phyloP scores from a whole-genome alignment of 2,329 filamentous ascomycete species.

The Aspergillus tamarii region DNA sequence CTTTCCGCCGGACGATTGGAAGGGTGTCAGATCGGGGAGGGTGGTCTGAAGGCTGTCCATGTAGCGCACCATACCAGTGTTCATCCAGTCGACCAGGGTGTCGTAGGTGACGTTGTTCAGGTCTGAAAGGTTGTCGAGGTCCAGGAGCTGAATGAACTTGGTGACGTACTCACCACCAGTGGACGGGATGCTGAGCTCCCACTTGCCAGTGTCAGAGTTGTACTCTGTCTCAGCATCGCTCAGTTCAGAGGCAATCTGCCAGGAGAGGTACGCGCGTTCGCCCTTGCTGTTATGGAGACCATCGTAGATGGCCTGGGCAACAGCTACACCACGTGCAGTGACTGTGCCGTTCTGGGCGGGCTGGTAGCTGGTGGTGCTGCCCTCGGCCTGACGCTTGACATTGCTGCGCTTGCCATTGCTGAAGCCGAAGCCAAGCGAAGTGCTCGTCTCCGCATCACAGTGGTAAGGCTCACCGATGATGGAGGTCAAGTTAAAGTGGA shows the following conservation, averaged over 20 bases:
- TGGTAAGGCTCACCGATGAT: slow-evolving; percentile 53
- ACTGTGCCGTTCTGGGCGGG: slow-evolving; percentile 37
- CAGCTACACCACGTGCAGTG: slow-evolving; percentile 31
- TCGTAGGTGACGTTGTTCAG: slow-evolving; percentile 59
- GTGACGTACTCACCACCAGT: slow-evolving; percentile 45
- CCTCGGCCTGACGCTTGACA: slow-evolving; percentile 17
- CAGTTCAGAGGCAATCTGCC: slow-evolving; percentile 31
- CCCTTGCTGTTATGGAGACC: slow-evolving; percentile 47
- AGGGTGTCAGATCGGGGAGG: slow-evolving; percentile 55
- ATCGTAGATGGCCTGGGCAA: slow-evolving; percentile 40
- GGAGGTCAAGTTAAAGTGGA: slow-evolving; percentile 50
- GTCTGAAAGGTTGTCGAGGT: slow-evolving; percentile 44
- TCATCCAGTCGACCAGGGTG: slow-evolving; percentile 60
- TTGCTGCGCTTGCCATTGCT: slow-evolving; percentile 27
- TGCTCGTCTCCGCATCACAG: slow-evolving; percentile 39
- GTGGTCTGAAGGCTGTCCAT: slow-evolving; percentile 58
- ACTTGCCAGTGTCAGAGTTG: slow-evolving; percentile 30
- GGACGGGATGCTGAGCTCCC: slow-evolving; percentile 35
- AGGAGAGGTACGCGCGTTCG: slow-evolving; percentile 45
- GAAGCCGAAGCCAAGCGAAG: slow-evolving; percentile 30
- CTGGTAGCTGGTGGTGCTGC: slow-evolving; percentile 24
- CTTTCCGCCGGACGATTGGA: slow-evolving; percentile 57
- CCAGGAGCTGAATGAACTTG: slow-evolving; percentile 33
- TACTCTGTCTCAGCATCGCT: slow-evolving; percentile 29
- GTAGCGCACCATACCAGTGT: slow-evolving; percentile 53